Conservation (phyloP, 2,329 filamentous ascomycete species). For the Teratosphaeria zuluensis region DNA sequence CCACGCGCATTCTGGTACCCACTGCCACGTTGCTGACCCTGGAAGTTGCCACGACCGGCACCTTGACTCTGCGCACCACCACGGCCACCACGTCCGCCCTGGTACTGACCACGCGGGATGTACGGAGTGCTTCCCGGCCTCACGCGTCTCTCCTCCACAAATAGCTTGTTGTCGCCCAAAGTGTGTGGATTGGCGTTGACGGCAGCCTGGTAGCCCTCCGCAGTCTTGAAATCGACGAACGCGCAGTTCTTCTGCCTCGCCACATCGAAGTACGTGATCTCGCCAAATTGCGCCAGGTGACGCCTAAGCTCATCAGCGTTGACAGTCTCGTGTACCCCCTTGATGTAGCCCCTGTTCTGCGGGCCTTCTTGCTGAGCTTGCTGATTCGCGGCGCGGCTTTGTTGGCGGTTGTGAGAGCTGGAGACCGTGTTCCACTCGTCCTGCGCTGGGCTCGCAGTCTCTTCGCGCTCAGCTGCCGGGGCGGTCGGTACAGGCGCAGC, state of each 20-base stretch:
- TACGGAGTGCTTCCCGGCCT: slow-evolving; percentile 29
- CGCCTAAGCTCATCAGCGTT: slow-evolving; percentile 62
- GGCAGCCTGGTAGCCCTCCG: slow-evolving; percentile 74
- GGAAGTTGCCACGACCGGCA: slow-evolving; percentile 62
- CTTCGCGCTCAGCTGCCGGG: slow-evolving; percentile 25
- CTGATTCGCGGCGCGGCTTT: slow-evolving; percentile 50
- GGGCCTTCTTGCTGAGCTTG: slow-evolving; percentile 54
- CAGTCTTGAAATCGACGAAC: slow-evolving; percentile 83
- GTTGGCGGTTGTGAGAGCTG: slow-evolving; percentile 68
- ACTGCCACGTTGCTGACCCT: slow-evolving; percentile 29
- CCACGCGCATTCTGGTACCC: slow-evolving; percentile 49
- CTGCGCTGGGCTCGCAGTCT: slow-evolving; percentile 40
- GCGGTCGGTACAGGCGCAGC: slow-evolving; percentile 20
- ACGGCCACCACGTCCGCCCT: slow-evolving; percentile 42
- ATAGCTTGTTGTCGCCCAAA: slow-evolving; percentile 71
- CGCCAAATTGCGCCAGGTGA: slow-evolving; percentile 59
- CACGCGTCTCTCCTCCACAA: slow-evolving; percentile 79
- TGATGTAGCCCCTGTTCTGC: slow-evolving; percentile 80
- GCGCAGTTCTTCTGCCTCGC: slow-evolving; percentile 82
- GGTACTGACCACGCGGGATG: slow-evolving; percentile 28
- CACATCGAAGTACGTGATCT: slow-evolving; percentile 55
- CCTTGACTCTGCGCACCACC: slow-evolving; percentile 32
- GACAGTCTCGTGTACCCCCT: slow-evolving; percentile 88
- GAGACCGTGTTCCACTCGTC: slow-evolving; percentile 86
- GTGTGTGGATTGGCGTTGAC: slow-evolving; percentile 75